Conservation (phyloP, 1,284 basidiomycete species). For the Leccinum angustisporum region DNA sequence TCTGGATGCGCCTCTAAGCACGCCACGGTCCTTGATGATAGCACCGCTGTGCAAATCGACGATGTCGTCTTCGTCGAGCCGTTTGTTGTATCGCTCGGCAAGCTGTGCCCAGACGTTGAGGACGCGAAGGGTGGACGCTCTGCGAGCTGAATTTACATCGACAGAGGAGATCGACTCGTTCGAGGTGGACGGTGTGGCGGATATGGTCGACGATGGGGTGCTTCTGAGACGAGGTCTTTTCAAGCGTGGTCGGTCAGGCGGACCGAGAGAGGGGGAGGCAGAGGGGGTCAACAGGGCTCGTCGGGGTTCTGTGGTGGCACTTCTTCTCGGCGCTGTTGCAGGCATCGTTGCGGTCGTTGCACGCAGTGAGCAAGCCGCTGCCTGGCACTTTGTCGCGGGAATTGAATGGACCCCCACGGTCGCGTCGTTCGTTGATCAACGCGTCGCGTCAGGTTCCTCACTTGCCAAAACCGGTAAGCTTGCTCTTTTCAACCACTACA, state of each 20-base stretch:
- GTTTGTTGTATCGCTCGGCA: constrained; percentile 61
- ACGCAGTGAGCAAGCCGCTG: constrained; percentile 4
- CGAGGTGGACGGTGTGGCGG: constrained; percentile 29
- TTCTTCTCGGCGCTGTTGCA: constrained; percentile 1
- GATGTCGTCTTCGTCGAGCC: constrained; percentile 74
- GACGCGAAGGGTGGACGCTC: constrained; percentile 56
- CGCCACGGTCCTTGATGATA: constrained; percentile 67
- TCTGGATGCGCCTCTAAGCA: constrained; percentile 46
- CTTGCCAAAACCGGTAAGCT: constrained; percentile 17
- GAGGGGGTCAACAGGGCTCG: constrained; percentile 28
- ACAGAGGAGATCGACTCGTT: constrained; percentile 26
- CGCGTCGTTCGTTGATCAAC: constrained; percentile 19
- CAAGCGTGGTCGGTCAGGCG: constrained; percentile 36
- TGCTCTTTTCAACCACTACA: background rate
- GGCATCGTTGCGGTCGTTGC: constrained; percentile 18
- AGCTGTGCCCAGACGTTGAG: constrained; percentile 64
- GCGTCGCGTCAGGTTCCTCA: constrained; percentile 15
- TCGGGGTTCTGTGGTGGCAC: constrained; percentile 8
- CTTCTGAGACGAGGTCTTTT: constrained; percentile 41
- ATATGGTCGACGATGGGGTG: constrained; percentile 29
- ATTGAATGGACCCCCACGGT: background rate
- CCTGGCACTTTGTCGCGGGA: constrained; percentile 7
- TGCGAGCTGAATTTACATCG: constrained; percentile 53
- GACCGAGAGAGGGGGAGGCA: constrained; percentile 29
- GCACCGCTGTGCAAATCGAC: constrained; percentile 59